phyloP scores from a whole-genome alignment of 78 protist species.

The Dictyostelium brefeldianum region DNA sequence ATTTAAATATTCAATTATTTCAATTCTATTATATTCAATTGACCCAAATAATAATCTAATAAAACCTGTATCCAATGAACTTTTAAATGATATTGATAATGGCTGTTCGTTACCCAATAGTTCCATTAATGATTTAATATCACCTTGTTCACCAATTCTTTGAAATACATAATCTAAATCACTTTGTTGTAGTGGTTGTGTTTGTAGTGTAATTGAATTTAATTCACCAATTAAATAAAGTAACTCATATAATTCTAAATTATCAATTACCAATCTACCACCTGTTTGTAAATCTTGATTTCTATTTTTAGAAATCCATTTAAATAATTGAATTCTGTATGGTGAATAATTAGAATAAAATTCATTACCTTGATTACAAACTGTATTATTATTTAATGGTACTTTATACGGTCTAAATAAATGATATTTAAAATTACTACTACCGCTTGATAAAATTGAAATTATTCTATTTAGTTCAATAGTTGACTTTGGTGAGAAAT shows the following conservation, averaged over 20 bases:
- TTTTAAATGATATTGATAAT: too few species aligned
- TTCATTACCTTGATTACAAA: neutral
- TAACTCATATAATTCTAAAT: neutral
- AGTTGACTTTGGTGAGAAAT: neutral
- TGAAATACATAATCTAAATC: neutral
- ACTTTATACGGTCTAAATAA: neutral
- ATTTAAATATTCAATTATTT: too few species aligned
- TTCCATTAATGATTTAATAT: neutral
- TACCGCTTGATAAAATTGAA: neutral
- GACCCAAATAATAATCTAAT: too few species aligned
- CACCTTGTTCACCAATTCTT: slow-evolving; percentile 10
- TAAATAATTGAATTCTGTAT: neutral
- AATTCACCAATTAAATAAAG: slow-evolving; percentile 7
- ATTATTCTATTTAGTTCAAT: neutral
- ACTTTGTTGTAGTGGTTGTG: neutral
- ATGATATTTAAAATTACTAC: neutral
- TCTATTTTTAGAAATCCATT: neutral
- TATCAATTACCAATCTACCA: slow-evolving; percentile 7
- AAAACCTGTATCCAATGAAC: too few species aligned
- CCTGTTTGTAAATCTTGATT: neutral
- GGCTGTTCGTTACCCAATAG: too few species aligned
- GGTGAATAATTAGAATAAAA: neutral
- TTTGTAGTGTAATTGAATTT: neutral
- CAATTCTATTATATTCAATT: too few species aligned
- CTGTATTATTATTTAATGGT: neutral